Conservation (phyloP, 371 early-diverging fungal species). For the Blakeslea trispora region DNA sequence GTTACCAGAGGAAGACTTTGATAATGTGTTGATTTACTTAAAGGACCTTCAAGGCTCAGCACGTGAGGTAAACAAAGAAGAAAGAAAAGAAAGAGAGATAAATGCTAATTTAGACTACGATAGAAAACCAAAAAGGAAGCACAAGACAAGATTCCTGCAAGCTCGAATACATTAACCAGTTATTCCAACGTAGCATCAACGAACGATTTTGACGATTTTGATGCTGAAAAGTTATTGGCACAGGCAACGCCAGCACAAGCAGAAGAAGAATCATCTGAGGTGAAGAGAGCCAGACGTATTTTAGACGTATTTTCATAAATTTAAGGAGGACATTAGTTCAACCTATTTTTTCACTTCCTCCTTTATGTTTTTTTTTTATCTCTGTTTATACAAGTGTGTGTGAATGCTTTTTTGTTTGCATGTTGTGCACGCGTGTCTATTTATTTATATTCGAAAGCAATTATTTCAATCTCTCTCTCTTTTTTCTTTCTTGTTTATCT, state of each 20-base stretch:
- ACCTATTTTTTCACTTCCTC: conserved; percentile 11
- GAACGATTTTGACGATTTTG: conserved; percentile 41
- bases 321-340: conserved; percentile 4
- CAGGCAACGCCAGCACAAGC: conserved; percentile 16
- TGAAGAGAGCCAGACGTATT: conserved; percentile 36
- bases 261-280: conserved; percentile 21
- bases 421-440: conserved; percentile 9
- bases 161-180: conserved; percentile 26
- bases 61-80: conserved; percentile 40
- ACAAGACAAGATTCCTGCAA: conserved; percentile 23
- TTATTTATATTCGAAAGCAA: conserved; percentile 8
- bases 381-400: not conserved
- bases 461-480: conserved; percentile 9
- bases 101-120: not conserved
- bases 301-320: conserved; percentile 20
- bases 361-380: too few relatives aligned
- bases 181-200: conserved; percentile 15
- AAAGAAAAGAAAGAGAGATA: not conserved
- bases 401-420: conserved; percentile 6
- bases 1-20: conserved; percentile 27
- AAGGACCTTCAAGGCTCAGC: conserved; percentile 33
- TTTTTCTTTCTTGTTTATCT: conserved; percentile 10
- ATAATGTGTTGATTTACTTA: conserved; percentile 24
- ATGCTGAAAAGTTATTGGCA: conserved; percentile 47
- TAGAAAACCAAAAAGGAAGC: conserved; percentile 38